Conservation (phyloP, 768 basidiomycete genomes). For the Terana coerulea region DNA sequence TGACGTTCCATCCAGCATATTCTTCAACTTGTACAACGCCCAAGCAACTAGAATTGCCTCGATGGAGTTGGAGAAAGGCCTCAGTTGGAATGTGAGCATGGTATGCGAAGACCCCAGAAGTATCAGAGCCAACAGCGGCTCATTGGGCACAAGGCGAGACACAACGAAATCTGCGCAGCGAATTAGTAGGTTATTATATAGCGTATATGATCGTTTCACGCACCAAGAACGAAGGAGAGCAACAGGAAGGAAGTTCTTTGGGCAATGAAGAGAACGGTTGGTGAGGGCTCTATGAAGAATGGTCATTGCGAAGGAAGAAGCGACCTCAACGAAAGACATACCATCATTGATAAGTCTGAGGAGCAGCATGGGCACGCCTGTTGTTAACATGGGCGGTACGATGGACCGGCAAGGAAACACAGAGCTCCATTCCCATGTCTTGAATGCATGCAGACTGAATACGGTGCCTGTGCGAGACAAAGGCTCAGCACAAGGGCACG, state of each 20-base stretch:
- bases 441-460: slow-evolving; percentile 25
- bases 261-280: slow-evolving; percentile 23
- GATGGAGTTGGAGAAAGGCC: slow-evolving; percentile 38
- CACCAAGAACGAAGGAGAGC: slow-evolving; percentile 33
- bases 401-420: slow-evolving; percentile 34
- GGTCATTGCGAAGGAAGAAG: slow-evolving; percentile 6
- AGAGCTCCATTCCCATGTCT: slow-evolving; percentile 37
- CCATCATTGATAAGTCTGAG: slow-evolving; percentile 17
- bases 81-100: slow-evolving; percentile 33
- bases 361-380: slow-evolving; percentile 29
- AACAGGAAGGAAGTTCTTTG: slow-evolving; percentile 30
- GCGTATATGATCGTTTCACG: neutral
- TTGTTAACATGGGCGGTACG: slow-evolving; percentile 29
- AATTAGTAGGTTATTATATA: neutral
- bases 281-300: slow-evolving; percentile 1
- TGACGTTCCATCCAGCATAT: slow-evolving; percentile 8
- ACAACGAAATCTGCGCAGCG: slow-evolving; percentile 4
- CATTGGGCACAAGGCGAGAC: slow-evolving; percentile 19
- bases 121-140: slow-evolving; percentile 22
- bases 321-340: slow-evolving; percentile 18
- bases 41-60: slow-evolving; percentile 31
- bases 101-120: slow-evolving; percentile 35
- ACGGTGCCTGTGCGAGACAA: slow-evolving; percentile 23
- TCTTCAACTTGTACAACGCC: slow-evolving; percentile 10
- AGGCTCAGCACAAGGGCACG: slow-evolving; percentile 5